Conservation (phyloP, 805 yeast genomes). For the Yarrowia sp. region DNA sequence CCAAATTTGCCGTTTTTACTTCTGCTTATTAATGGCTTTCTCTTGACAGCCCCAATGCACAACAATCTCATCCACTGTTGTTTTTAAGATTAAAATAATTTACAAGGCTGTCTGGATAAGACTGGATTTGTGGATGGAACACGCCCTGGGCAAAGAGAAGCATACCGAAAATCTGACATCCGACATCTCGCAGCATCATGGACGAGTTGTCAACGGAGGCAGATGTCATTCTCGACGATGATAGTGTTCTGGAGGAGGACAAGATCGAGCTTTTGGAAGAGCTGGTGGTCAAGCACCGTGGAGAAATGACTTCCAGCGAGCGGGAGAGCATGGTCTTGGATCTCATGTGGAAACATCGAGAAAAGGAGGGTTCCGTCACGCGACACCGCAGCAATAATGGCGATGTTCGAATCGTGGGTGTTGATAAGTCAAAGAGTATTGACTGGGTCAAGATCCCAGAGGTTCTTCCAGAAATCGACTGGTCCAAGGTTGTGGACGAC, state of each 20-base stretch:
- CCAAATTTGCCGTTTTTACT: background rate
- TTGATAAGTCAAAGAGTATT: slow-evolving; percentile 22
- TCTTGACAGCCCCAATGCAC: background rate
- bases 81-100: background rate
- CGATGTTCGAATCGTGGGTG: slow-evolving; percentile 12
- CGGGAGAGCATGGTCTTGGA: slow-evolving; percentile 43
- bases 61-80: background rate
- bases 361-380: slow-evolving; percentile 30
- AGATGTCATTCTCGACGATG: slow-evolving; percentile 39
- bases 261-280: slow-evolving; percentile 43
- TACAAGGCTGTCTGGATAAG: slow-evolving; percentile 6
- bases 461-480: slow-evolving; percentile 30
- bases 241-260: slow-evolving; percentile 42
- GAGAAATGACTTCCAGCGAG: slow-evolving; percentile 32
- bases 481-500: slow-evolving; percentile 17
- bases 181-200: background rate
- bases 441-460: slow-evolving; percentile 22
- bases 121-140: slow-evolving; percentile 13
- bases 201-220: slow-evolving; percentile 34
- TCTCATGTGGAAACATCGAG: slow-evolving; percentile 45
- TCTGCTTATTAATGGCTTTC: background rate
- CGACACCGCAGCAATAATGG: slow-evolving; percentile 10
- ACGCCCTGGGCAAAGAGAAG: background rate
- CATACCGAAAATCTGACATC: background rate
- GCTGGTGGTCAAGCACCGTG: slow-evolving; percentile 35